Percentiles rank a stretch among this genome's conserved stretches.
phyloP scores from a whole-genome alignment of 768 basidiomycete genomes.

The Suillus alpinus region DNA sequence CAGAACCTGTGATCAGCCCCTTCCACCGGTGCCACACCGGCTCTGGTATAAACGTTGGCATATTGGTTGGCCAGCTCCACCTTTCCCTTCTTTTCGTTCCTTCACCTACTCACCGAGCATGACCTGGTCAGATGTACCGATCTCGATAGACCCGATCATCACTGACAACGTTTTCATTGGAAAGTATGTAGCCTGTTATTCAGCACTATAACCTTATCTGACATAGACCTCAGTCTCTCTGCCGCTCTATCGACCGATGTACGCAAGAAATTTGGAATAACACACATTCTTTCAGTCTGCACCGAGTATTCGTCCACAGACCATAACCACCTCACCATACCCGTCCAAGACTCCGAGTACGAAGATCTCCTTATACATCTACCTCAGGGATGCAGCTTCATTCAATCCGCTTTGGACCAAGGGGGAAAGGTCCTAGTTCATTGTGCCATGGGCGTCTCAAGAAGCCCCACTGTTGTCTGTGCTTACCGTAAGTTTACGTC shows the following conservation, averaged over 20 bases:
- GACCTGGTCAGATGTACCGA: constrained; percentile 28
- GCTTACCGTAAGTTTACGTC: constrained; percentile 45
- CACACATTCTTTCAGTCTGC: constrained; percentile 58
- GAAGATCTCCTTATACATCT: constrained; percentile 66
- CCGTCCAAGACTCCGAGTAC: constrained; percentile 45
- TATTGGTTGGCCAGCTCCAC: constrained; percentile 9
- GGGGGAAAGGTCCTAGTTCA: constrained; percentile 67
- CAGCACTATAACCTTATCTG: constrained; percentile 4
- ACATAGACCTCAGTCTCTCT: constrained; percentile 21
- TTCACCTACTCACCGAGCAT: constrained; percentile 11
- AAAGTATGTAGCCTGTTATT: constrained; percentile 24
- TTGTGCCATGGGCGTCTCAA: constrained; percentile 70
- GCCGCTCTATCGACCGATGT: constrained; percentile 32
- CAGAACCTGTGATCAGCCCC: neutral
- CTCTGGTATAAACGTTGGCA: constrained; percentile 7
- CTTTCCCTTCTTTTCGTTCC: constrained; percentile 4
- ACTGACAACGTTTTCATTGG: constrained; percentile 33
- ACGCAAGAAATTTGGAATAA: constrained; percentile 39
- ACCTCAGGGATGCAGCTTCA: constrained; percentile 57
- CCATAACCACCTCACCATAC: constrained; percentile 32
- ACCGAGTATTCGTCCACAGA: constrained; percentile 47
- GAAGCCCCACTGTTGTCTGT: constrained; percentile 60
- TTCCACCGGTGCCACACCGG: neutral
- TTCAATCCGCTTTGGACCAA: constrained; percentile 49
- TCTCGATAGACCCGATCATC: constrained; percentile 26